phyloP scores from a whole-genome alignment of 306 rosid genomes.

The Cicer judaicum region DNA sequence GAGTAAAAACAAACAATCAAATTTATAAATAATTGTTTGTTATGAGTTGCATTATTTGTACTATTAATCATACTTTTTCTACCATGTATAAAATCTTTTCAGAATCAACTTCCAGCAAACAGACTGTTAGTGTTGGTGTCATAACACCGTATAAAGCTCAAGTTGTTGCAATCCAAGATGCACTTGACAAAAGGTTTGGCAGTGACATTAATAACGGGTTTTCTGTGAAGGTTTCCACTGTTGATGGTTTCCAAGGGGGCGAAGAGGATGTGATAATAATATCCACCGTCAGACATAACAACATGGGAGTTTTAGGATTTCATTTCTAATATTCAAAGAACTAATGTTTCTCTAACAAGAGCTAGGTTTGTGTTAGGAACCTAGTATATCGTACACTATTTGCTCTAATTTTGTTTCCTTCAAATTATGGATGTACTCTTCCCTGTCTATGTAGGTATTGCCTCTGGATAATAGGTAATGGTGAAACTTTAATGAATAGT shows the following conservation, averaged over 20 bases:
- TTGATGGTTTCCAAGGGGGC: constrained; percentile 81
- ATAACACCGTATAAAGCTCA: constrained; percentile 76
- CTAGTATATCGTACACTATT: background rate
- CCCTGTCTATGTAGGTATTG: constrained; percentile 52
- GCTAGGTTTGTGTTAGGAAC: constrained; percentile 54
- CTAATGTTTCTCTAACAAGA: constrained; percentile 67
- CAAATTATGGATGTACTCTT: background rate
- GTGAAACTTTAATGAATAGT: constrained; percentile 54
- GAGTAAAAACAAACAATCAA: constrained; percentile 5
- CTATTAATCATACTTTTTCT: background rate
- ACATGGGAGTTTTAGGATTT: constrained; percentile 59
- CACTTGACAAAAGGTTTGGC: constrained; percentile 49
- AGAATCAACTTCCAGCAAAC: constrained; percentile 49
- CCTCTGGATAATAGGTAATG: constrained; percentile 67
- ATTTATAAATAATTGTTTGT: constrained; percentile 26
- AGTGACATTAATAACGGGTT: constrained; percentile 34
- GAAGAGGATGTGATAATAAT: constrained; percentile 63
- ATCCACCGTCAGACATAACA: constrained; percentile 56
- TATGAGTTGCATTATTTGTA: constrained; percentile 19
- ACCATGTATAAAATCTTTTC: constrained; percentile 16
- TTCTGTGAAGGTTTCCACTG: constrained; percentile 56
- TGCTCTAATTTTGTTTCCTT: background rate
- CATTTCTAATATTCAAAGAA: constrained; percentile 57
- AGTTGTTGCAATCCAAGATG: constrained; percentile 58
- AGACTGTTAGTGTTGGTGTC: constrained; percentile 61